Base-by-base conservation (phyloP, 805 yeast species). In the Candida incommunis region DNA sequence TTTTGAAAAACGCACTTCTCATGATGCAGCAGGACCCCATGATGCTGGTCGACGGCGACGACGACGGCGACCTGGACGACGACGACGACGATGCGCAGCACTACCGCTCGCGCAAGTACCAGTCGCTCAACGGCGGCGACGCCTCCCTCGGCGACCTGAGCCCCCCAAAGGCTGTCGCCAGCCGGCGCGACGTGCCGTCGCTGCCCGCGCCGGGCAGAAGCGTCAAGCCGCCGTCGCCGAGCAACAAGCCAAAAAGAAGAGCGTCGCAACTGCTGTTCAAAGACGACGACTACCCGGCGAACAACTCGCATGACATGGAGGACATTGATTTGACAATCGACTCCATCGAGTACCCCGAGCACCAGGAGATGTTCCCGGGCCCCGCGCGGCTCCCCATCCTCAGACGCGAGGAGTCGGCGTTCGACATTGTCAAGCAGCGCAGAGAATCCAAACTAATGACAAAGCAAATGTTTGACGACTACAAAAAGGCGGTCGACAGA, bases 381-480 rank as follows among this genome's bases (percentile, higher is more conserved):
- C 37, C 37, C 5, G 20, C 5, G 37, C 37, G 37, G 7, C 37
- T 11, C 20, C 37, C 11, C 37, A 7, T 9, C 7, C 13, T 31
- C 7, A 7, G 18, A 31, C 37, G 37, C 20, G 37, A 31, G 20
- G 37, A 31, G 7, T 31, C 37, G 7, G 37, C 37, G 18, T 31
- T 31, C n/a, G 37, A 31, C 37, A 9, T 31, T 31, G 37, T 31
- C 18, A 31, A 31, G 37, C 37, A 31, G 18, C 37, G 37, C 37
- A 7, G 37, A 7, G 37, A 31, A 31, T 31, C 37, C 20, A 31
- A 31, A 31, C 37, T 31, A 11, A 31, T 31, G 37, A 31, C 37
- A 13, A 31, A 31, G 20, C 37, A 31, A 16, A 31, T 31, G 37
- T 16, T 31, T 31, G 37, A 31, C 5, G 37, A 31, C 18, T 18